phyloP scores from a whole-genome alignment of 2,329 filamentous ascomycete species.

The Clarireedia homoeocarpa region DNA sequence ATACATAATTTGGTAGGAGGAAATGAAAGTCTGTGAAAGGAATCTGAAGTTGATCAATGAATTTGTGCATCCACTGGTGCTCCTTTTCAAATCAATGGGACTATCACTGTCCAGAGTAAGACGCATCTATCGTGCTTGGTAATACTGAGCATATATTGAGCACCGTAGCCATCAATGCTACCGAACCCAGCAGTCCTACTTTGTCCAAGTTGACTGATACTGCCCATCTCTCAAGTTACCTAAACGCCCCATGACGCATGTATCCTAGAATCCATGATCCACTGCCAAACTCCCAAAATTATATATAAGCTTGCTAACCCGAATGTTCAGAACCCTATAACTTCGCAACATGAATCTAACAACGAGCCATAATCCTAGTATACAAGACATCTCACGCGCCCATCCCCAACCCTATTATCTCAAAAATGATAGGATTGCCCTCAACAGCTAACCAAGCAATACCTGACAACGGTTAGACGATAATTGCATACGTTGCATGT shows the following conservation, averaged over 20 bases:
- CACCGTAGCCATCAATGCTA: not conserved
- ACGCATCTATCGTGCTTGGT: not conserved
- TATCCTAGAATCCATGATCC: constrained; percentile 1
- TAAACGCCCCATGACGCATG: constrained; percentile 4
- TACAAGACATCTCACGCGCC: constrained; percentile 10
- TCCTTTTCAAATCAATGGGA: too few relatives aligned
- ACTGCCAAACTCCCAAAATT: not conserved
- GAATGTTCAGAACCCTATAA: too few relatives aligned
- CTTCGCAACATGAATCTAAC: too few relatives aligned
- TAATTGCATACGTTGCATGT: constrained; percentile 8
- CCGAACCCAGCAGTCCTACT: not conserved
- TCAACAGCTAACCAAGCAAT: constrained; percentile 70
- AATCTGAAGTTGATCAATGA: too few relatives aligned
- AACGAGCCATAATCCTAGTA: not conserved
- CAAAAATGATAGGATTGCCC: constrained; percentile 36
- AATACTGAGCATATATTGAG: not conserved
- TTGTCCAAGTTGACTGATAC: too few relatives aligned
- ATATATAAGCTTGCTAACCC: not conserved
- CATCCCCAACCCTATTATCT: constrained; percentile 35
- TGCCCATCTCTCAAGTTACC: not conserved
- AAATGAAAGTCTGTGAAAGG: too few relatives aligned
- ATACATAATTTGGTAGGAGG: too few relatives aligned
- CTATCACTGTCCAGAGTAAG: too few relatives aligned
- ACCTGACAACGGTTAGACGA: constrained; percentile 39
- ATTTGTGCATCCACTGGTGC: too few relatives aligned